phyloP scores from a whole-genome alignment of 306 rosid genomes.

The Cucurbita pepo region DNA sequence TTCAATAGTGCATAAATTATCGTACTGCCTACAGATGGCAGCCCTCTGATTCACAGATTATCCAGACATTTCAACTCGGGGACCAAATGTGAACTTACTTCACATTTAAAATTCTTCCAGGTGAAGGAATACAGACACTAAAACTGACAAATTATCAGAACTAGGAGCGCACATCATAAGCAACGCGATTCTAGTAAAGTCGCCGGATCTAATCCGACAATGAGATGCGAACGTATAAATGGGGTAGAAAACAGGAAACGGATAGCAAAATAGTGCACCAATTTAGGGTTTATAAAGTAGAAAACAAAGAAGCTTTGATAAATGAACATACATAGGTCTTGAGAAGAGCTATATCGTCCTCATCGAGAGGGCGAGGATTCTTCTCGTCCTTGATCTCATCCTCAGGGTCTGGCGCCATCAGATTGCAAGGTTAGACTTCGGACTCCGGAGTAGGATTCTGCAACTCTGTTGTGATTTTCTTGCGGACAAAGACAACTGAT shows the following conservation, averaged over 20 bases:
- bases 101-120: background rate
- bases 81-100: background rate
- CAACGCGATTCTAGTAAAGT: background rate
- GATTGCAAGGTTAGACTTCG: slow-evolving; percentile 1
- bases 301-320: background rate
- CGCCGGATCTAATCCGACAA: background rate
- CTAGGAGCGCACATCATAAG: background rate
- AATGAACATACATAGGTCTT: slow-evolving; percentile 57
- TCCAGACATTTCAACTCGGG: background rate
- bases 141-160: background rate
- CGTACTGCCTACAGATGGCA: background rate
- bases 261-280: background rate
- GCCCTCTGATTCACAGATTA: background rate
- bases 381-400: slow-evolving; percentile 96
- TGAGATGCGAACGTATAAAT: background rate
- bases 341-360: slow-evolving; percentile 89
- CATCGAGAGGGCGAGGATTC: slow-evolving; percentile 92
- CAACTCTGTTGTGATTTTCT: slow-evolving; percentile 1
- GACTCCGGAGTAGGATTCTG: background rate
- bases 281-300: slow-evolving; percentile 20
- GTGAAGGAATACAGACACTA: background rate
- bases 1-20: background rate
- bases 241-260: background rate
- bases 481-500: slow-evolving; percentile 7
- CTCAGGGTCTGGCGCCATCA: slow-evolving; percentile 73